A percentile compares a stretch with the other conserved stretches of the same genome.
Conservation (phyloP, 345 rosid genomes). For the Murraya paniculata region DNA sequence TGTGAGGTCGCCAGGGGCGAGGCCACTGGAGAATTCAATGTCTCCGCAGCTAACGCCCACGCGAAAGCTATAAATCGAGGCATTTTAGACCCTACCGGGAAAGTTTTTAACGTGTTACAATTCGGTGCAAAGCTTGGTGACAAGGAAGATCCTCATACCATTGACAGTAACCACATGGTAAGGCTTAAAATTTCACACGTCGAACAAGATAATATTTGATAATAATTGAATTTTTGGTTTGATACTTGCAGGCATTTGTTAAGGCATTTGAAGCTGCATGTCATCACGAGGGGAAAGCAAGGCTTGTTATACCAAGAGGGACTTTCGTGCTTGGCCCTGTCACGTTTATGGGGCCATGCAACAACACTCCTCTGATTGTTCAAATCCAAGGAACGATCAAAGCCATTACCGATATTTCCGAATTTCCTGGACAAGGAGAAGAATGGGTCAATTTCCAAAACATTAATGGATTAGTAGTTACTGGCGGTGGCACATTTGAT, state of each 20-base stretch:
- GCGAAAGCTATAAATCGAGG: neutral
- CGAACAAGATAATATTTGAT: neutral
- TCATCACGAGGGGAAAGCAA: constrained; percentile 26
- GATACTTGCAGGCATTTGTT: constrained; percentile 26
- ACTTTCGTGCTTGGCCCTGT: constrained; percentile 29
- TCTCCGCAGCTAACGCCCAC: neutral
- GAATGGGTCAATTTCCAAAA: constrained; percentile 55
- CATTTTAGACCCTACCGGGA: constrained; percentile 24
- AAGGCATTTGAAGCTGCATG: constrained; percentile 47
- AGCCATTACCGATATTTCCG: constrained; percentile 29
- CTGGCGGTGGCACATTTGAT: constrained; percentile 58
- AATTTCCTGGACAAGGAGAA: constrained; percentile 21
- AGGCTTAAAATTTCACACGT: neutral
- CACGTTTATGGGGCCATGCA: constrained; percentile 48
- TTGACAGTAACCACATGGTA: constrained; percentile 27
- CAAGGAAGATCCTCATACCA: constrained; percentile 11
- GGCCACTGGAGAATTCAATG: neutral
- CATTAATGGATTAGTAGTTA: constrained; percentile 38
- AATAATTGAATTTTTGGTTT: neutral
- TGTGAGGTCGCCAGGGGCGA: neutral
- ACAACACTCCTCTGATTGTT: constrained; percentile 25
- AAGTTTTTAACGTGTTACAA: constrained; percentile 35
- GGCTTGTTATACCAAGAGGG: constrained; percentile 42
- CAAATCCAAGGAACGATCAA: constrained; percentile 37
- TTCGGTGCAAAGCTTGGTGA: constrained; percentile 39